These are phyloP conservation scores for Iris macrosiphon DNA, from an alignment of 106 monocot species.

Conservation along the genomic window DNA sequence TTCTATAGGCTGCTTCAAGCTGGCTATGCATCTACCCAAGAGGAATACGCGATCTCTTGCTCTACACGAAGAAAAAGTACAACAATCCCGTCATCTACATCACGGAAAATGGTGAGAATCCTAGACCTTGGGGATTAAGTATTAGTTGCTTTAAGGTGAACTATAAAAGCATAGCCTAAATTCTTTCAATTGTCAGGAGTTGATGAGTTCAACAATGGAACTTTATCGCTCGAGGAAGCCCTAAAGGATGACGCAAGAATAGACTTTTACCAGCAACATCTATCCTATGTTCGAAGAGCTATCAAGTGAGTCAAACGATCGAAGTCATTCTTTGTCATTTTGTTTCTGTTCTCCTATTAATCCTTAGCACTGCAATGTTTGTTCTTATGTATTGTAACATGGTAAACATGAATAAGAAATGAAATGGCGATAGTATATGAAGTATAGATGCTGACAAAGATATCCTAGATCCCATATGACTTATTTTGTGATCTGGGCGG, in stretches of 20 bases:
- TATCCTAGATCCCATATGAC: too few relatives aligned
- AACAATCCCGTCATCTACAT: constrained; percentile 66
- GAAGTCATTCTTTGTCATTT: too few relatives aligned
- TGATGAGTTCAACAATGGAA: constrained; percentile 24
- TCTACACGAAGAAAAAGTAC: constrained; percentile 53
- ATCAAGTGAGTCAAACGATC: constrained; percentile 38
- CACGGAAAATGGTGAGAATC: constrained; percentile 66
- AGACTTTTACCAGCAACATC: constrained; percentile 21
- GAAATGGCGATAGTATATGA: too few relatives aligned
- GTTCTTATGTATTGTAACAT: too few relatives aligned
- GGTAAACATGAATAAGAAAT: too few relatives aligned
- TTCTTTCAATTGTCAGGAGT: constrained; percentile 10
- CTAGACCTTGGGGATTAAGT: too few relatives aligned
- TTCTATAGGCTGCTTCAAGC: constrained; percentile 14
- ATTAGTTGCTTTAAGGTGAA: too few relatives aligned
- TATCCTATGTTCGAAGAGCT: constrained; percentile 24
- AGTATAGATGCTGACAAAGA: too few relatives aligned
- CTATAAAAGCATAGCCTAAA: too few relatives aligned
- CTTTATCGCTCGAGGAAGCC: constrained; percentile 36
- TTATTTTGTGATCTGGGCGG: too few relatives aligned
- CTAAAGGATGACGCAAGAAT: constrained; percentile 45
- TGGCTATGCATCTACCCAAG: constrained; percentile 66
- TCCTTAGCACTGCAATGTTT: too few relatives aligned
- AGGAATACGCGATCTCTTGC: constrained; percentile 58
- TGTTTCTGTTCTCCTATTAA: too few relatives aligned